phyloP scores from a whole-genome alignment of 2,329 filamentous ascomycete genomes.

The Teratosphaeriaceae sp. region DNA sequence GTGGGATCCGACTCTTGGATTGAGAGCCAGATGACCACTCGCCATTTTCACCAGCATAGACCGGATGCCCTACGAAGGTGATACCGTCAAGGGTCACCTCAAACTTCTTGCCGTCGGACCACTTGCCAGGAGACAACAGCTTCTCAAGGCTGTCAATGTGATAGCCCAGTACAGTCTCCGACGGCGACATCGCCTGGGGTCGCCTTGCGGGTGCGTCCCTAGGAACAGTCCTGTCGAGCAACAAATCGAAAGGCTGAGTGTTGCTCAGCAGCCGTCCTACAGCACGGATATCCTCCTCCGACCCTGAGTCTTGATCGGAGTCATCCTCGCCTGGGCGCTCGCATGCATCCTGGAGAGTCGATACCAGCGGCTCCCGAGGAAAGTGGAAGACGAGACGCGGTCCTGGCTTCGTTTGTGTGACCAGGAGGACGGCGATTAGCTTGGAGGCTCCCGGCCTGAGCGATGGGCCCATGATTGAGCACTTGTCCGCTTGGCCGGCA shows the following conservation, averaged over 20 bases:
- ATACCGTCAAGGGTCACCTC: slow-evolving; percentile 75
- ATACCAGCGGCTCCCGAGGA: slow-evolving; percentile 49
- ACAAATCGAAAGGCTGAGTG: neutral
- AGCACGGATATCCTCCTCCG: neutral
- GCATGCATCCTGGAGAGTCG: neutral
- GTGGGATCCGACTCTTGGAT: neutral
- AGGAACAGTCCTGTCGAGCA: neutral
- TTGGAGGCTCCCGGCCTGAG: neutral
- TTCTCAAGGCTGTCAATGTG: slow-evolving; percentile 66
- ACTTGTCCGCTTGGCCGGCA: too few species aligned
- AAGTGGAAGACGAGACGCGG: slow-evolving; percentile 84
- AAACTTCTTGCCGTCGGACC: slow-evolving; percentile 72
- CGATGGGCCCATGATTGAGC: too few species aligned
- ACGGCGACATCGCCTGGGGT: neutral
- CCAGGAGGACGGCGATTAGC: slow-evolving; percentile 64
- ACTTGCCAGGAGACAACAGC: slow-evolving; percentile 62
- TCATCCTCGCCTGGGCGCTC: neutral
- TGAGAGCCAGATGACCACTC: slow-evolving; percentile 17
- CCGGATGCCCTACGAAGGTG: slow-evolving; percentile 73
- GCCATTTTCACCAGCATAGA: slow-evolving; percentile 70
- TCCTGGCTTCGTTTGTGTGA: slow-evolving; percentile 69
- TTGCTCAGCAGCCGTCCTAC: neutral
- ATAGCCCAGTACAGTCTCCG: slow-evolving; percentile 17
- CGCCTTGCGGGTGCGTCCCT: neutral
- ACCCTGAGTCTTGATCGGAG: slow-evolving; percentile 6